Evolutionary conservation across 495 filamentous ascomycete species (phyloP), one percentile per base, ranked within the genome.

Genomic region (Annulohypoxylon maeteangense): DNA sequence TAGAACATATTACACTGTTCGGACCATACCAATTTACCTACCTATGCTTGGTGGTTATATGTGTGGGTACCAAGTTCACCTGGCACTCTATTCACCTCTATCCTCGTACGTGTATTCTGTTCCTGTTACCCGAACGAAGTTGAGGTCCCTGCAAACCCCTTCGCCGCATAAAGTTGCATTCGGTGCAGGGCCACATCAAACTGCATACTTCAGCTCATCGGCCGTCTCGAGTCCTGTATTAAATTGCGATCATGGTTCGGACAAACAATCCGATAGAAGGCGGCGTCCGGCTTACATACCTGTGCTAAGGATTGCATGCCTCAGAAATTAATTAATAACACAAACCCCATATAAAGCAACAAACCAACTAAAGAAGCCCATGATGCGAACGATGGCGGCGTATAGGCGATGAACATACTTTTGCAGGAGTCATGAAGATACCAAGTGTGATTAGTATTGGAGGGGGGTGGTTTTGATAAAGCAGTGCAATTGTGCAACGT

Each of bases 341-440:
- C 47, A 12, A n/a, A 51, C 10, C 34, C 18, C 23, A 10, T 31
- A 12, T 18, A 62, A 51, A 31, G 32, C 56, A 56, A 56, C 57
- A 51, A 1, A 51, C 12, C 47, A 51, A n/a, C 12, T 44, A n/a
- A 51, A 14, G 10, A 57, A 45, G n/a, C 7, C 44, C 50, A 65
- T 25, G 62, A 66, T 50, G 22, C 56, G 48, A 61, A 70, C 62
- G 68, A 65, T 7, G 27, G 42, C 11, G 48, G 45, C 57, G 68
- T 66, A 31, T 31, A 34, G 50, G 25, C 25, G 53, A 47, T 14
- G 34, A 40, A 16, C 4, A 55, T 65, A 11, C 34, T 69, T 64
- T 57, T 66, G 42, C 25, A 11, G 25, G 50, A 71, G 62, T 71
- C 18, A 48, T 14, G 36, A 25, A 71, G 56, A 65, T 71, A 61